phyloP scores from a whole-genome alignment of 1,284 basidiomycete species.

The Ceratobasidium sp. region DNA sequence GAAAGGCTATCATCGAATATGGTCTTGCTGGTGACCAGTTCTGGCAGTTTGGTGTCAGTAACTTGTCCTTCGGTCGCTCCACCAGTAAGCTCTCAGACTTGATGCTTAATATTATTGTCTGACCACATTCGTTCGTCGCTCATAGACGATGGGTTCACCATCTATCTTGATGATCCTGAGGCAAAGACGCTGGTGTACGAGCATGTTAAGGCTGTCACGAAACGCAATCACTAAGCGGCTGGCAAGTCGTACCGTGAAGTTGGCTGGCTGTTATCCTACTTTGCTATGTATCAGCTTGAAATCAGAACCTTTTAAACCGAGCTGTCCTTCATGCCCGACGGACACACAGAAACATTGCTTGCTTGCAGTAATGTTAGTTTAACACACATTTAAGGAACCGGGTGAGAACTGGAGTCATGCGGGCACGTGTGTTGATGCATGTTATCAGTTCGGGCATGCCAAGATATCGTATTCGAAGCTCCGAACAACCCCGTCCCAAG shows the following conservation, averaged over 20 bases:
- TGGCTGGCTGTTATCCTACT: not conserved
- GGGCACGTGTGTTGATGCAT: too few relatives aligned
- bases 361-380: too few relatives aligned
- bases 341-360: too few relatives aligned
- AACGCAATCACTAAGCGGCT: slow-evolving; percentile 40
- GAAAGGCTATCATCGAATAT: slow-evolving; percentile 44
- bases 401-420: too few relatives aligned
- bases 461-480: too few relatives aligned
- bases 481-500: too few relatives aligned
- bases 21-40: slow-evolving; percentile 50
- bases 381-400: too few relatives aligned
- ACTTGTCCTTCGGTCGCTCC: slow-evolving; percentile 49
- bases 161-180: slow-evolving; percentile 50
- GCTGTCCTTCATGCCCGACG: too few relatives aligned
- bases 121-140: not conserved
- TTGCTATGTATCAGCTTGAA: not conserved
- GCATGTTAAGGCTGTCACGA: slow-evolving; percentile 49
- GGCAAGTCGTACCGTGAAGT: not conserved
- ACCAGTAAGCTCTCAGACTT: slow-evolving; percentile 45
- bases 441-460: too few relatives aligned
- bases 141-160: slow-evolving; percentile 50
- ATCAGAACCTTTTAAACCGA: not conserved
- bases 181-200: slow-evolving; percentile 49
- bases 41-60: slow-evolving; percentile 50
- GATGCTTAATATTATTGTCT: not conserved